phyloP scores from a whole-genome alignment of 23 red algal genomes.

The Gracilaria gracilis region DNA sequence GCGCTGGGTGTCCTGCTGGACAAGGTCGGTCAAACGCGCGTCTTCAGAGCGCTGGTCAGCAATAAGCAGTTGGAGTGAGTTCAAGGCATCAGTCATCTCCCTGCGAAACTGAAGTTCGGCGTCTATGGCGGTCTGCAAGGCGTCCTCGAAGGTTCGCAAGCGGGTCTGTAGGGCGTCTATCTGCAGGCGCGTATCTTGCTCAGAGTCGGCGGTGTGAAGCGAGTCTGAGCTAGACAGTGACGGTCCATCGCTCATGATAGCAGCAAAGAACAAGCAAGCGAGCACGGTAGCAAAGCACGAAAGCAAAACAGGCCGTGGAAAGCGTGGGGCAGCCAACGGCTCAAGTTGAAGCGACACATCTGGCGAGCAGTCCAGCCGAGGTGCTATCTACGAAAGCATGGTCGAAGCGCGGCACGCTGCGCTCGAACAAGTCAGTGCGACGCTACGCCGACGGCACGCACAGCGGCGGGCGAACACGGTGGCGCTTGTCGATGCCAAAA shows the following conservation, averaged over 20 bases:
- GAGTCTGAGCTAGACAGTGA: conserved; percentile 19
- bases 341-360: neutral
- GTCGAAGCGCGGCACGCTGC: neutral
- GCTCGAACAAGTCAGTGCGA: neutral
- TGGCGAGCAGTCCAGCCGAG: neutral
- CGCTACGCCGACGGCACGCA: too few species aligned
- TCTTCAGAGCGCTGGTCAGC: conserved; percentile 15
- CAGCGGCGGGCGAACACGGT: too few species aligned
- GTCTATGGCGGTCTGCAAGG: conserved; percentile 26
- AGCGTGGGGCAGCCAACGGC: conserved; percentile 4
- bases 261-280: neutral
- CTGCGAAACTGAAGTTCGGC: conserved; percentile 19
- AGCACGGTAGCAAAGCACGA: neutral
- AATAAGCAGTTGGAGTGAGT: conserved; percentile 12
- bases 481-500: neutral
- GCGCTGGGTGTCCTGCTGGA: conserved; percentile 35
- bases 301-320: neutral
- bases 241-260: conserved; percentile 21
- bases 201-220: neutral
- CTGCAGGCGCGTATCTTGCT: conserved; percentile 22
- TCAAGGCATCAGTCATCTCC: conserved; percentile 24
- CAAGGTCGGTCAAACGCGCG: conserved; percentile 2
- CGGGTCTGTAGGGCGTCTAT: conserved; percentile 5
- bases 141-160: conserved; percentile 17
- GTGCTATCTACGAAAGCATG: neutral